phyloP scores from a whole-genome alignment of 805 yeast species.

The Torulaspora indica region DNA sequence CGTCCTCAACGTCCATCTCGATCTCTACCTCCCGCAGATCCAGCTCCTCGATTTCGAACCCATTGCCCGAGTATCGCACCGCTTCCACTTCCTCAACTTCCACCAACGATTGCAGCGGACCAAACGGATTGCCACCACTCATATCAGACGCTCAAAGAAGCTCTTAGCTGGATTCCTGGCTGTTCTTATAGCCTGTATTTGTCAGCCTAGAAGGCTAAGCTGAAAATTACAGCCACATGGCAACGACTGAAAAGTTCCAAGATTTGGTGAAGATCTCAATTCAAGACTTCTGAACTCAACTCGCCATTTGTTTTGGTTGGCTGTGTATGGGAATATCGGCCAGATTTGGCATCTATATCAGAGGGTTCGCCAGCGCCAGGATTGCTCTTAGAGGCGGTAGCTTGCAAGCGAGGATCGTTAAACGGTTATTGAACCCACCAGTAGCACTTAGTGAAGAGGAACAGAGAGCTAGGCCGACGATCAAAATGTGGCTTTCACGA shows the following conservation, averaged over 20 bases:
- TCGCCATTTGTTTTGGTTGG: background rate
- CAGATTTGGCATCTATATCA: background rate
- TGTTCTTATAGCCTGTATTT: background rate
- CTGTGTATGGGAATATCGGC: background rate
- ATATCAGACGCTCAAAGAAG: background rate
- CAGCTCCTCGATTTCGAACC: slow-evolving; percentile 2
- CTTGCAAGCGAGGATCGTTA: slow-evolving; percentile 7
- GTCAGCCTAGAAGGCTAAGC: background rate
- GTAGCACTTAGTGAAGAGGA: slow-evolving; percentile 5
- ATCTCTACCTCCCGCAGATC: slow-evolving; percentile 6
- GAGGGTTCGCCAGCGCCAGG: background rate
- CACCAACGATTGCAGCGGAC: slow-evolving; percentile 1
- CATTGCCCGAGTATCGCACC: slow-evolving; percentile 1
- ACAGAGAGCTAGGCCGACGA: slow-evolving; percentile 6
- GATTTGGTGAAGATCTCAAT: background rate
- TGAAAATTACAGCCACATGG: background rate
- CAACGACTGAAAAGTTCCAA: slow-evolving; percentile 1
- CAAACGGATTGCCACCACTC: slow-evolving; percentile 5
- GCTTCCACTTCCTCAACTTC: background rate
- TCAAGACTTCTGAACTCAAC: background rate
- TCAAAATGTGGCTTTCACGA: slow-evolving; percentile 15
- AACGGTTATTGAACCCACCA: slow-evolving; percentile 6
- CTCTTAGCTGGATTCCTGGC: background rate
- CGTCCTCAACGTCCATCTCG: slow-evolving; percentile 7
- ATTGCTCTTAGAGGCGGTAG: slow-evolving; percentile 2